Evolutionary conservation across 768 basidiomycete genomes (phyloP), one percentile per base, ranked within the genome.

Genomic region (Lactifluus echinatus): DNA sequence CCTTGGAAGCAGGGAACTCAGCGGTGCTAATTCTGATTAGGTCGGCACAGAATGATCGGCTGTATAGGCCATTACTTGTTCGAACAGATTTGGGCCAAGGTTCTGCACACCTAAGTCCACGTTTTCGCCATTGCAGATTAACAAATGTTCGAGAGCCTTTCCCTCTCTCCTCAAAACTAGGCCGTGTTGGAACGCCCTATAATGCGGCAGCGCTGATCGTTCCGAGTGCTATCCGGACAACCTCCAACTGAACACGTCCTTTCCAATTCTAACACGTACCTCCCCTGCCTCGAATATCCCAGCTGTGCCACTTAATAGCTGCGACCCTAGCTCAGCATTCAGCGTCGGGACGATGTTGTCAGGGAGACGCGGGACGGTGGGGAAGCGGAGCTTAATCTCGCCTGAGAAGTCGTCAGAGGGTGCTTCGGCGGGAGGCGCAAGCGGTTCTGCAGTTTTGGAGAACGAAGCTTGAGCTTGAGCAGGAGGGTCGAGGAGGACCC

Each of bases 401-500:
- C 61, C 43, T 26, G 60, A 55, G 40, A 54, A 51, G 28, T 28
- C 49, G 8, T 34, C 21, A 4, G 28, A 34, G 2, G 34, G 26
- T 2, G 46, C 34, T 3, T 21, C 4, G 24, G 23, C 15, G 2
- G 39, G 19, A 12, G 11, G 24, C n/a, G n/a, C n/a, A 2, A 39
- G 31, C 0, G 36, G 19, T 4, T 50, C 29, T 23, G 26, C 8
- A 12, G 14, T 5, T 36, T 45, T n/a, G 6, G 40, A 7, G 4
- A 3, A 37, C 19, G 39, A 34, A 33, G 23, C 24, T 3, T 39
- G 56, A 43, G 44, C 26, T 4, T 47, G 59, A 4, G 54, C 10
- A 3, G 50, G 52, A 19, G 60, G 59, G 33, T 80, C 74, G 49
- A 91, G 78, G 43, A 92, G 75, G 14, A 84, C 82, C 93, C 94